Percentiles rank a stretch among this genome's conserved stretches.
Evolutionary conservation across 1,284 basidiomycete genomes (phyloP).

Genomic region (Sparassis latifolia): DNA sequence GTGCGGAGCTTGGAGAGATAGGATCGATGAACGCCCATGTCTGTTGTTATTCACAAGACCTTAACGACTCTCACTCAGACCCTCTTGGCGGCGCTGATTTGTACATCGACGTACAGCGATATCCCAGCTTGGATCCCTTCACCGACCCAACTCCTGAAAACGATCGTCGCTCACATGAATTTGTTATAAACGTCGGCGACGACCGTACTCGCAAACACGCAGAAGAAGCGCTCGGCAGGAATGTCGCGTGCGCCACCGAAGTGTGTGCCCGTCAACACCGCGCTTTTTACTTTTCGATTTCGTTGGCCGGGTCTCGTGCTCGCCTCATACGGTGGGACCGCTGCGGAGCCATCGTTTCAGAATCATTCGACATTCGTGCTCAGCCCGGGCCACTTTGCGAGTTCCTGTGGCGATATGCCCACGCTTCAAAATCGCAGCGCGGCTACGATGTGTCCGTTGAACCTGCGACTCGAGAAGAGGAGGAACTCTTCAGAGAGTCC

Average conservation of each 20-base stretch:
- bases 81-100: constrained; percentile 3
- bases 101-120: constrained; percentile 2
- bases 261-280: constrained; percentile 9
- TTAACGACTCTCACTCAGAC: not conserved
- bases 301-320: not conserved
- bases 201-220: not conserved
- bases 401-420: not conserved
- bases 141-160: not conserved
- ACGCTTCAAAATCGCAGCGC: not conserved
- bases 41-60: too few species aligned
- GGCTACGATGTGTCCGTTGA: constrained; percentile 9
- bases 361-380: constrained; percentile 6
- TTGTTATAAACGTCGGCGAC: constrained; percentile 1
- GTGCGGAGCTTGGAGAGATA: too few species aligned
- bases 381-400: constrained; percentile 5
- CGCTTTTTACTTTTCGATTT: constrained; percentile 5
- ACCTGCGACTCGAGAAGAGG: not conserved
- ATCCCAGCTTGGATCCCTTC: not conserved
- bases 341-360: constrained; percentile 6
- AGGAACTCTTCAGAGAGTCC: not conserved
- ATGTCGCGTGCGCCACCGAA: constrained; percentile 5
- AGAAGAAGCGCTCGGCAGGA: constrained; percentile 5
- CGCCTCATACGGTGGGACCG: constrained; percentile 10
- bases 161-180: not conserved
- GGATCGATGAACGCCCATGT: too few species aligned